Evolutionary conservation across 768 basidiomycete genomes (phyloP), one percentile per base, ranked within the genome.

Genomic region (Mycena filopes): DNA sequence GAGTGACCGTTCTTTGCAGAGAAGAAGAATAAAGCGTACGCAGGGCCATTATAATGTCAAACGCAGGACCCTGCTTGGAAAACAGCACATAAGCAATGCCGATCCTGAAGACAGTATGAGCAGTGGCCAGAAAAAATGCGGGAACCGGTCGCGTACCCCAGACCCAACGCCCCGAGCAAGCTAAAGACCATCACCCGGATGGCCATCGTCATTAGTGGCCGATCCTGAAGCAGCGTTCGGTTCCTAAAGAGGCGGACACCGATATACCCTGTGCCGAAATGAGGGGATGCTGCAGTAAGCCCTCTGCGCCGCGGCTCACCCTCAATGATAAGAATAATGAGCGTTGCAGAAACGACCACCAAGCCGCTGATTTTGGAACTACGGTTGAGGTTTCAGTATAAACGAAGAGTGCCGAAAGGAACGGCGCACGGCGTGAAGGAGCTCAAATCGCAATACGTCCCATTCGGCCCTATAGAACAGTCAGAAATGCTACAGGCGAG

Each of bases 121-220:
- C 28, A 28, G 46, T 16, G 13, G 3, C 51, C 8, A 21, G 53
- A 11, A 49, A 31, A 1, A 9, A n/a, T 23, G 10, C 16, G 18
- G 43, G 8, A 48, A 49, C 10, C 3, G 11, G 28, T 36, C 26
- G 55, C 74, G 36, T 51, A 77, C 78, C 70, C 70, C 4, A 79
- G 56, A 8, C 71, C 70, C 2, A 77, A 53, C 18, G 73, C 67
- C 1, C 74, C 75, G 4, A 79, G 54, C 18, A 73, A 56, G 38
- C 73, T 74, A 66, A 79, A 79, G 23, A 75, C 38, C 68, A 77
- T 70, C 10, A 77, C 70, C 7, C 78, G 75, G 12, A 72, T 58
- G 0, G 71, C 72, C 71, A 77, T 77, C 18, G n/a, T 31, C 11
- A 21, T 28, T 16, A 65, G 26, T 38, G 46, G 54, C 3, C 45